A percentile compares a stretch with the other conserved stretches of the same genome.
phyloP scores from a whole-genome alignment of 176 grass and related monocot species.

The Triticum urartu region DNA sequence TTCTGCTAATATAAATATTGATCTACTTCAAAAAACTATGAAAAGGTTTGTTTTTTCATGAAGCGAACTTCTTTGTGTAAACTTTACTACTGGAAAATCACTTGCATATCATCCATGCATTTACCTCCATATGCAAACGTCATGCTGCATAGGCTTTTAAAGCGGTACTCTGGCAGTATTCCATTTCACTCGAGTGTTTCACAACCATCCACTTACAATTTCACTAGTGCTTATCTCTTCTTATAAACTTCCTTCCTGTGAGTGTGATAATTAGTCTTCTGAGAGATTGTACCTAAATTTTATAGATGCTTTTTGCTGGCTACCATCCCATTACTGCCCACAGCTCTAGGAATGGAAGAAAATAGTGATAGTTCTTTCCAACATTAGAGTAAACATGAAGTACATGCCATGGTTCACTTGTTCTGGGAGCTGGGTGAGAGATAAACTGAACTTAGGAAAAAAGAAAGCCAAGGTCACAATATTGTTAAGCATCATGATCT shows the following conservation, averaged over 20 bases:
- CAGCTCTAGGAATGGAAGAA: slow-evolving; percentile 12
- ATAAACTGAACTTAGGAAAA: slow-evolving; percentile 22
- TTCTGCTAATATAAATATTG: slow-evolving; percentile 52
- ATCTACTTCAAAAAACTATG: slow-evolving; percentile 62
- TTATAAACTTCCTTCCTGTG: slow-evolving; percentile 16
- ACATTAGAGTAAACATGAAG: not conserved
- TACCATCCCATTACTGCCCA: not conserved
- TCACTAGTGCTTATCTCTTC: not conserved
- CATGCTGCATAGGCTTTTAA: slow-evolving; percentile 9
- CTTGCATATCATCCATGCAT: slow-evolving; percentile 11
- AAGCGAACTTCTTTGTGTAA: slow-evolving; percentile 11
- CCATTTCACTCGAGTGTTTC: slow-evolving; percentile 18
- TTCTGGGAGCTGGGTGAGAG: slow-evolving; percentile 13
- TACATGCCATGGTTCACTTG: slow-evolving; percentile 5
- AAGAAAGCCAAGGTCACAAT: slow-evolving; percentile 19
- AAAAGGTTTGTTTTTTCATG: slow-evolving; percentile 53
- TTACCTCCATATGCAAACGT: slow-evolving; percentile 24
- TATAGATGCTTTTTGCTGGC: not conserved
- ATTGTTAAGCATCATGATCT: slow-evolving; percentile 4
- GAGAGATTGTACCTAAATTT: not conserved
- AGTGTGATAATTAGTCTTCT: slow-evolving; percentile 21
- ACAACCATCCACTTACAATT: not conserved
- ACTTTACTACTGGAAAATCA: slow-evolving; percentile 27
- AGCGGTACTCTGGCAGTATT: not conserved
- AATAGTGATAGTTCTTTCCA: slow-evolving; percentile 5